phyloP scores from a whole-genome alignment of 2,329 filamentous ascomycete species.

The Plenodomus tracheiphilus region DNA sequence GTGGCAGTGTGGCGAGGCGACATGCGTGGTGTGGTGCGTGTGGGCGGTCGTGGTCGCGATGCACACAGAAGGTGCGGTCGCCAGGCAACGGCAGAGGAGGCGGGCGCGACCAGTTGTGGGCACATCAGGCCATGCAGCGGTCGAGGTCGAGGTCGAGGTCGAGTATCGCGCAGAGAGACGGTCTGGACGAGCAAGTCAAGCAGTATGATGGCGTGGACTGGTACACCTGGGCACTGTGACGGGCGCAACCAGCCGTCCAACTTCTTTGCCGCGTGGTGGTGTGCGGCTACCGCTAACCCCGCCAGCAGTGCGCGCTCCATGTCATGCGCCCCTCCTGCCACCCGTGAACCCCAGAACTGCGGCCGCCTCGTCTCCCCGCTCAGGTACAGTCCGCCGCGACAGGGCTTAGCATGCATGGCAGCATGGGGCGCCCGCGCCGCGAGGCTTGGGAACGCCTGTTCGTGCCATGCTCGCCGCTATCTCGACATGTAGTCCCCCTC shows the following conservation, averaged over 20 bases:
- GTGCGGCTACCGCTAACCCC: background rate
- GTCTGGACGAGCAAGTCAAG: too few species aligned
- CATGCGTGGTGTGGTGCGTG: too few species aligned
- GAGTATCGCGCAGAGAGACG: background rate
- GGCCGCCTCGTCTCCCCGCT: too few species aligned
- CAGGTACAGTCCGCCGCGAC: too few species aligned
- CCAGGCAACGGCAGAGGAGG: background rate
- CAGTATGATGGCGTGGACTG: too few species aligned
- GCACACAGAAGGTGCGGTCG: background rate
- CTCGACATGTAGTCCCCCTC: too few species aligned
- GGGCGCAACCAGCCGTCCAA: background rate
- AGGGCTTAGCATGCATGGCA: too few species aligned
- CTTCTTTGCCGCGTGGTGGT: background rate
- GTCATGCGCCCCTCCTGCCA: background rate
- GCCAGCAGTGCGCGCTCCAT: background rate
- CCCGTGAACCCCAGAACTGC: too few species aligned
- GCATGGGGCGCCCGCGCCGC: too few species aligned
- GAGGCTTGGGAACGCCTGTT: background rate
- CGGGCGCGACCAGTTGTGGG: background rate
- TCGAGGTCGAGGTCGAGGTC: too few species aligned
- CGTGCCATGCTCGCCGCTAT: background rate
- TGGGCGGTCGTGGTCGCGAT: background rate
- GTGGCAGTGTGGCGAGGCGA: too few species aligned
- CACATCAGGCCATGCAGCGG: background rate
- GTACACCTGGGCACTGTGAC: background rate